Conservation (phyloP, 441 rosid genomes). For the Populus hybrid region DNA sequence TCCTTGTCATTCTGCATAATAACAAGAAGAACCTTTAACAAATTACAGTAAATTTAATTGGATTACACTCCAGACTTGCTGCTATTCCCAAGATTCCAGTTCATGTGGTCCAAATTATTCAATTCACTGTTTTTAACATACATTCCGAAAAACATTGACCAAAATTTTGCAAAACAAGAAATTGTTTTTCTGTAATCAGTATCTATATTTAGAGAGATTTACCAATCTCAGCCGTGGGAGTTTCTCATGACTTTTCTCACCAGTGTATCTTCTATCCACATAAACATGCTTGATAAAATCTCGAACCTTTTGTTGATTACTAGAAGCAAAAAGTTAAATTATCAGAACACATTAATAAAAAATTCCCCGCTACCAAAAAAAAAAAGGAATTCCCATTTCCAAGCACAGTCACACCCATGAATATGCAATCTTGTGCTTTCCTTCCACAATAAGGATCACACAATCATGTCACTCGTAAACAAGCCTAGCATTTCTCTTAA, state of each 20-base stretch:
- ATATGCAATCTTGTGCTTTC: not conserved
- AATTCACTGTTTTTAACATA: not conserved
- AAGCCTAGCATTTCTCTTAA: not conserved
- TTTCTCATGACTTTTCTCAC: constrained; percentile 42
- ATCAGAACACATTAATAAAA: constrained; percentile 22
- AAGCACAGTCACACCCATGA: not conserved
- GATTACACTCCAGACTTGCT: constrained; percentile 1
- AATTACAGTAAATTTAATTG: not conserved
- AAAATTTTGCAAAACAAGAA: not conserved
- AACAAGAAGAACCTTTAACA: constrained; percentile 8
- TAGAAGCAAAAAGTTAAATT: constrained; percentile 26
- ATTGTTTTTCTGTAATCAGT: not conserved
- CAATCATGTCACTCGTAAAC: not conserved
- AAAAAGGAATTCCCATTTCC: not conserved
- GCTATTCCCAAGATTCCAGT: not conserved
- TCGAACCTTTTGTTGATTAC: constrained; percentile 70
- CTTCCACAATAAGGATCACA: not conserved
- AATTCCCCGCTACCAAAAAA: not conserved
- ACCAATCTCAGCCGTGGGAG: constrained; percentile 52
- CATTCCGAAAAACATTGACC: not conserved
- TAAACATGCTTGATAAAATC: constrained; percentile 84
- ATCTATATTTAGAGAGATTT: constrained; percentile 14
- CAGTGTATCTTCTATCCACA: constrained; percentile 61
- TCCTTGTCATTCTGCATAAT: constrained; percentile 43
- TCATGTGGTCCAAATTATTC: not conserved